Evolutionary conservation across 2,329 filamentous ascomycete species (phyloP).

Genomic region (Microcyclosporella mali): DNA sequence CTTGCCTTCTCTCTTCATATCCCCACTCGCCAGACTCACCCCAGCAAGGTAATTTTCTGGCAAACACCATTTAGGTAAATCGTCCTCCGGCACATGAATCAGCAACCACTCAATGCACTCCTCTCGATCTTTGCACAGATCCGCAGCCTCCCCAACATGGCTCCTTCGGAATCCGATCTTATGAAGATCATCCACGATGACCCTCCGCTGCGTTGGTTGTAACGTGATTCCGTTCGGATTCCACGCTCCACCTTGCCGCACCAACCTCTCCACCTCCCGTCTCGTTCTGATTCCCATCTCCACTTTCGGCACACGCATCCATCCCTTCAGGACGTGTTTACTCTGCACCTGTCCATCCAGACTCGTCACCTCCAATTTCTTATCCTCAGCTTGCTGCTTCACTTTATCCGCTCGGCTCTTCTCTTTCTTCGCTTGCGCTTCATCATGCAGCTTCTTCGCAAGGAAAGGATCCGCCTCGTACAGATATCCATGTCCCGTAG

Average conservation of each 20-base stretch:
- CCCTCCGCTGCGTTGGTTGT: constrained; percentile 49
- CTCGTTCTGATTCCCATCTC: constrained; percentile 84
- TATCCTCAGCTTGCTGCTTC: constrained; percentile 47
- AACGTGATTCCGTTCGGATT: constrained; percentile 72
- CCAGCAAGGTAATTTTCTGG: constrained; percentile 89
- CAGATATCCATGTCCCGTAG: constrained; percentile 74
- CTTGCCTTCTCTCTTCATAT: constrained; percentile 72
- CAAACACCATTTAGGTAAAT: constrained; percentile 85
- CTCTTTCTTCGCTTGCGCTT: constrained; percentile 66
- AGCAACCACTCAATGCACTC: constrained; percentile 94
- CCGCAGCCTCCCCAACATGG: constrained; percentile 81
- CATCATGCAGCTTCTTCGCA: constrained; percentile 70
- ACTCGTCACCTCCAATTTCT: constrained; percentile 51
- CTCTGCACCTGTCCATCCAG: constrained; percentile 34
- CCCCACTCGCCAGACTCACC: constrained; percentile 74
- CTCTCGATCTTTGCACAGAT: constrained; percentile 82
- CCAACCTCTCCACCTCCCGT: constrained; percentile 68
- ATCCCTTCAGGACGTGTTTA: constrained; percentile 52
- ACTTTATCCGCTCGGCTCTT: constrained; percentile 72
- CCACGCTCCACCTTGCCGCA: constrained; percentile 76
- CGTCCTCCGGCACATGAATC: constrained; percentile 94
- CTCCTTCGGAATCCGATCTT: constrained; percentile 81
- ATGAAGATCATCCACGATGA: constrained; percentile 65
- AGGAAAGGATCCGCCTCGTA: constrained; percentile 94
- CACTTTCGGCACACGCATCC: constrained; percentile 79